These are phyloP conservation scores for Aurinia saxatilis DNA, from an alignment of 345 rosid genomes.

Conservation along the genomic window DNA sequence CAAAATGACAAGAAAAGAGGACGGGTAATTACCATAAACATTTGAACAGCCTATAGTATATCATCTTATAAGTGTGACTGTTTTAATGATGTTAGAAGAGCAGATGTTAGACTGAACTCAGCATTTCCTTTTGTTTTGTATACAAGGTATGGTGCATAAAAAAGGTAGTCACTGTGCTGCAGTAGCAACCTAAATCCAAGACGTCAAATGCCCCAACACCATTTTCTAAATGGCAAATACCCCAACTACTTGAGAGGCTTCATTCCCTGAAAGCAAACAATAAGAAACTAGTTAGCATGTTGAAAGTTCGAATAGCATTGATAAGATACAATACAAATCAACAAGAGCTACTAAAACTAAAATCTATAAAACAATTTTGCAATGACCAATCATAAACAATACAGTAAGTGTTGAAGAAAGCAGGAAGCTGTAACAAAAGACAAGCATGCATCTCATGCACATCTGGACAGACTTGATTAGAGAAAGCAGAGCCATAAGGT, in stretches of 20 bases:
- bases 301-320: neutral
- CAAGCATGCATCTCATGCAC: no score
- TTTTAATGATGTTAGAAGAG: neutral
- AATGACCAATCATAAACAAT: no score
- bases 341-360: neutral
- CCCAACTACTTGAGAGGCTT: constrained; percentile 67
- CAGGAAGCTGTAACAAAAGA: no score
- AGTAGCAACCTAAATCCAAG: neutral
- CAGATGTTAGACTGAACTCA: constrained; percentile 5
- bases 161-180: neutral
- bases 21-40: neutral
- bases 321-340: neutral
- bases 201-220: neutral
- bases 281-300: neutral
- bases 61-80: constrained; percentile 1
- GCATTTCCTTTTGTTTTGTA: constrained; percentile 7
- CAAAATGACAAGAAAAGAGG: neutral
- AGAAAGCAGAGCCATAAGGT: no score
- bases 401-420: no score
- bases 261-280: constrained; percentile 48
- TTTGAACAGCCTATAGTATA: neutral
- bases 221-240: neutral
- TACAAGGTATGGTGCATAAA: constrained; percentile 12
- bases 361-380: constrained; percentile 1
- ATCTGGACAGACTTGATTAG: no score